Percentiles rank a stretch among this genome's conserved stretches.
These are phyloP conservation scores for Purpureocillium lavendulum DNA, from an alignment of 2,329 filamentous ascomycete species.

Conservation along the genomic window DNA sequence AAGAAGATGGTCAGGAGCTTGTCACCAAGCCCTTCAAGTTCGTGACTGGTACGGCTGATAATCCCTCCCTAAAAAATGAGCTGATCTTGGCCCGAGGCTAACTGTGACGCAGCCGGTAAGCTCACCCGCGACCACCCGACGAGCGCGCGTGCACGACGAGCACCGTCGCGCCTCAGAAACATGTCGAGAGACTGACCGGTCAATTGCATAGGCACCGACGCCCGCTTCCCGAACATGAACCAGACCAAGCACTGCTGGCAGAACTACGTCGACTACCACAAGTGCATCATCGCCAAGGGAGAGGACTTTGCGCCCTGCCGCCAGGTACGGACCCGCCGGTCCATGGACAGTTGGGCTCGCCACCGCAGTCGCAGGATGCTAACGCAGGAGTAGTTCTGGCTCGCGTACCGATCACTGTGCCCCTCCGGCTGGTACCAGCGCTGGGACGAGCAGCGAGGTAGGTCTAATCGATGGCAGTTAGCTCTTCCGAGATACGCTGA, in stretches of 20 bases:
- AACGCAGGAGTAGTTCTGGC: conserved; percentile 64
- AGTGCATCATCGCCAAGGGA: conserved; percentile 97
- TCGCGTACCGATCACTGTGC: conserved; percentile 96
- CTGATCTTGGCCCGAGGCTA: conserved; percentile 31
- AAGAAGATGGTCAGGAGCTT: conserved; percentile 68
- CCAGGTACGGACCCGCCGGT: conserved; percentile 55
- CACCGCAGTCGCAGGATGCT: conserved; percentile 6
- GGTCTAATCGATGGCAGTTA: conserved; percentile 23
- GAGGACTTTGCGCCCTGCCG: conserved; percentile 96
- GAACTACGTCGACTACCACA: conserved; percentile 99
- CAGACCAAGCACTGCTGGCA: conserved; percentile 99
- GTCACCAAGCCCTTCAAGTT: conserved; percentile 99
- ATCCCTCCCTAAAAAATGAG: conserved; percentile 28
- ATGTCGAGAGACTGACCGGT: conserved; percentile 6
- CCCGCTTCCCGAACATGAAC: conserved; percentile 98
- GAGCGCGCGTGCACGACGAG: conserved; percentile 12
- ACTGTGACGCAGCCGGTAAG: conserved; percentile 37
- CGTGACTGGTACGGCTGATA: conserved; percentile 75
- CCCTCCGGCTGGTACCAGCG: conserved; percentile 86
- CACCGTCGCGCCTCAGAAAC: conserved; percentile 15
- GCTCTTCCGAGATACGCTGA: conserved; percentile 13
- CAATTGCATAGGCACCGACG: conserved; percentile 72
- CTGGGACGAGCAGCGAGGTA: conserved; percentile 97
- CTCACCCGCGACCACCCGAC: conserved; percentile 10
- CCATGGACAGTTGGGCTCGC: background rate